Percentiles rank a stretch among this genome's conserved stretches.
Evolutionary conservation across 192 early-diverging fungal species (phyloP).

Genomic region (Funneliformis mosseae): DNA sequence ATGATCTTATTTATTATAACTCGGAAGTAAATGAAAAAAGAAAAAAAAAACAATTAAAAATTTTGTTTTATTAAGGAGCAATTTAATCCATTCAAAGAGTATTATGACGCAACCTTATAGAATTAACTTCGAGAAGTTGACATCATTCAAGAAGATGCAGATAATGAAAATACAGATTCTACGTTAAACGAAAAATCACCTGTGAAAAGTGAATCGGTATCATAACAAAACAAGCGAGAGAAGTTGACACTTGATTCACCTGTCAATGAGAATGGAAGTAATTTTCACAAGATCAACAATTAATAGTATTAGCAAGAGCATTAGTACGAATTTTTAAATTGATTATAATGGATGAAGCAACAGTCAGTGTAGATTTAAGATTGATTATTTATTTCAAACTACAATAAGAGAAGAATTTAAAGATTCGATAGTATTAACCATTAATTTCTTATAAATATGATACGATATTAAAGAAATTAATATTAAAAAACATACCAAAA

Average conservation of each 20-base stretch:
- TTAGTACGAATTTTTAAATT: conserved; percentile 62
- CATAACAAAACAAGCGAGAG: conserved; percentile 30
- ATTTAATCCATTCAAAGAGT: conserved; percentile 84
- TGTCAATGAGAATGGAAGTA: conserved; percentile 76
- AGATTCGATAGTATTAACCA: conserved; percentile 73
- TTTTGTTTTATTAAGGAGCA: conserved; percentile 51
- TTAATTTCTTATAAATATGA: too few species aligned
- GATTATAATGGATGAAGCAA: conserved; percentile 88
- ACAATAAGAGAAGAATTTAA: conserved; percentile 79
- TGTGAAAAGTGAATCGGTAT: conserved; percentile 20
- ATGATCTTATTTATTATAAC: not conserved
- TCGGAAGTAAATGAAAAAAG: not conserved
- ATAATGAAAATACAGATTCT: conserved; percentile 11
- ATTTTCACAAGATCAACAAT: conserved; percentile 74
- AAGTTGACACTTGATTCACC: conserved; percentile 58
- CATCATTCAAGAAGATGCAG: conserved; percentile 49
- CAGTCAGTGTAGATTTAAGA: conserved; percentile 85
- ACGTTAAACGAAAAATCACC: not conserved
- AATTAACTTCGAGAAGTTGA: conserved; percentile 74
- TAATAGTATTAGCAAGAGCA: conserved; percentile 72
- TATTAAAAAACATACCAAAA: too few species aligned
- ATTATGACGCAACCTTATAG: conserved; percentile 75
- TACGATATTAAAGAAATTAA: too few species aligned
- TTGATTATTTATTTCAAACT: conserved; percentile 78
- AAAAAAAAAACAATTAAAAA: conserved; percentile 8